Evolutionary conservation across 1,139 yeast genomes (phyloP), one percentile per base, ranked within the genome.

Genomic region (Saccharomyces hybrid): DNA sequence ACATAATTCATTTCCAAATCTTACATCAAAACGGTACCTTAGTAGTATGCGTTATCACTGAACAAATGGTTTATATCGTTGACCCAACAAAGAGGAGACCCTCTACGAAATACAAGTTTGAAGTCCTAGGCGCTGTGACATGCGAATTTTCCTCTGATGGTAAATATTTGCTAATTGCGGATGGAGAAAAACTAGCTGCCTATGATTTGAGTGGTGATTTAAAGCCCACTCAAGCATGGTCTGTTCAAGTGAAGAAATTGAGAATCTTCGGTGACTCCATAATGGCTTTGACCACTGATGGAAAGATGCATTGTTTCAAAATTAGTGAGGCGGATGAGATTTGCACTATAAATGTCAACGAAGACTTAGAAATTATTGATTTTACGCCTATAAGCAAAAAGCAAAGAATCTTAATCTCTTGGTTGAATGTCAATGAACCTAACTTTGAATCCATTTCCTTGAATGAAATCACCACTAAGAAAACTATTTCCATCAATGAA

Each of bases 351-450:
- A 59, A 50, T n/a, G 65, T 61, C 11, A 41, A 47, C 2, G 56
- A 56, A 9, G 57, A 58, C 13, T 61, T 68, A 1, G 63, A 66
- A 38, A 61, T 65, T 23, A 59, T 70, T 7, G 70, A 66, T 41
- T 65, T 63, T 51, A 57, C 53, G 8, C 56, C 55, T 16, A 50
- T 63, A 7, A 54, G 52, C 13, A 54, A 57, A 14, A 56, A 5
- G 11, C 25, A 47, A 14, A 23, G 55, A 48, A 34, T 68, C 3
- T 57, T 68, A 51, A 47, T 67, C 14, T 65, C 71, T 14, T 68
- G 72, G 72, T 57, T 67, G 27, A 66, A 68, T 51, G 70, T 68
- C 1, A 68, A 68, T 51, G 71, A 69, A 52, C 70, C 71, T n/a
- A 63, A 64, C 50, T 68, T 68, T 52, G 63, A 64, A 51, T 50